Evolutionary conservation across 2,329 filamentous ascomycete species (phyloP).

Genomic region (Madurella mycetomatis): DNA sequence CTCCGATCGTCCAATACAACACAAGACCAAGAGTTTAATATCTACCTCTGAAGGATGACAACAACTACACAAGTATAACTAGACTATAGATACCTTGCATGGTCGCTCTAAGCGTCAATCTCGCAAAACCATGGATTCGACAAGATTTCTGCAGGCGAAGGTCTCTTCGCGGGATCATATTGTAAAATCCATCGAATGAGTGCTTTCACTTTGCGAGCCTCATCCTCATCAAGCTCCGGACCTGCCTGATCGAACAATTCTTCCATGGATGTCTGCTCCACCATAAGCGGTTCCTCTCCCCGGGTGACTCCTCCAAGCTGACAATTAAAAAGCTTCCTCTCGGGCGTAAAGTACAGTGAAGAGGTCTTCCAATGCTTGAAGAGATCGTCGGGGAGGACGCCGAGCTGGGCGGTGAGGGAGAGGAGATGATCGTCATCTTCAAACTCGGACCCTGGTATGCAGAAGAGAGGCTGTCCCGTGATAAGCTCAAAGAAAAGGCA

Average conservation of each 20-base stretch:
- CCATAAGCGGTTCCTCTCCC: background rate
- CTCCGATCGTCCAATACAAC: too few species aligned
- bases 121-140: conserved; percentile 30
- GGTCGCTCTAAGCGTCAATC: background rate
- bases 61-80: too few species aligned
- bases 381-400: background rate
- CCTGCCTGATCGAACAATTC: background rate
- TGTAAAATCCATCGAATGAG: conserved; percentile 31
- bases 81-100: too few species aligned
- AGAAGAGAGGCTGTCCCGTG: conserved; percentile 29
- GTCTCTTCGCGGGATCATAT: conserved; percentile 30
- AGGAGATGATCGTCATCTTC: background rate
- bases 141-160: conserved; percentile 28
- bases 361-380: background rate
- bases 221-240: conserved; percentile 16
- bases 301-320: background rate
- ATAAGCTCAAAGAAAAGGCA: conserved; percentile 31
- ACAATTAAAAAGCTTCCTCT: background rate
- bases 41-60: too few species aligned
- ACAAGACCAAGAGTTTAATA: too few species aligned
- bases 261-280: background rate
- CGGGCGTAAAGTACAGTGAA: background rate
- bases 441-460: conserved; percentile 17
- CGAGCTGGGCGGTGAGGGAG: background rate
- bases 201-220: conserved; percentile 25